phyloP scores from a whole-genome alignment of 345 rosid species.

The Syzygium aqueum region DNA sequence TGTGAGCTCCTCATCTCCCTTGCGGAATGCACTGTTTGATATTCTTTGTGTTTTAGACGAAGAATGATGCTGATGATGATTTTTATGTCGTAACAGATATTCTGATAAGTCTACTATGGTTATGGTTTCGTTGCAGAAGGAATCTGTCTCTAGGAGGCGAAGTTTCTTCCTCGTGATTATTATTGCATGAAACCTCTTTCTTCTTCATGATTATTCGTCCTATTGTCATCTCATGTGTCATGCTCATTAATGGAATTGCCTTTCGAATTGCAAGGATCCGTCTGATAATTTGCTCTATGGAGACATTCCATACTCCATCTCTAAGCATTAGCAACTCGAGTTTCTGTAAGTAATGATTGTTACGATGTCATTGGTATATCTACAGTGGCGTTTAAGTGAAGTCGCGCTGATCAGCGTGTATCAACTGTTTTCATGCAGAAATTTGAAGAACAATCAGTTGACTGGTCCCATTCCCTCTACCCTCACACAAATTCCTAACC shows the following conservation, averaged over 20 bases:
- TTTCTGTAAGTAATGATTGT: constrained; percentile 27
- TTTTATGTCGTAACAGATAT: neutral
- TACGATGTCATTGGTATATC: neutral
- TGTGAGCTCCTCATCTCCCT: constrained; percentile 25
- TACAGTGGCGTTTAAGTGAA: neutral
- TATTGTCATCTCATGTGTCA: neutral
- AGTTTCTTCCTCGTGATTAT: no score
- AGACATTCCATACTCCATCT: constrained; percentile 73
- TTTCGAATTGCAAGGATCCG: constrained; percentile 42
- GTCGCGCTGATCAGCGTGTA: neutral
- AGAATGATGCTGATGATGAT: neutral
- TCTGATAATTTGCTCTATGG: constrained; percentile 64
- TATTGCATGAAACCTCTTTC: no score
- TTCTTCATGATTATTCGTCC: no score
- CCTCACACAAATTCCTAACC: constrained; percentile 74
- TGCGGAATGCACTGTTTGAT: neutral
- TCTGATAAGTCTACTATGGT: neutral
- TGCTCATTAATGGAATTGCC: neutral
- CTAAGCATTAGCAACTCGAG: constrained; percentile 75
- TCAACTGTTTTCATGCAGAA: constrained; percentile 21
- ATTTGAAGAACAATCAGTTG: constrained; percentile 70
- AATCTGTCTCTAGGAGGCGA: no score
- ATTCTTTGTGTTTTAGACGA: neutral
- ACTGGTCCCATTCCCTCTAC: constrained; percentile 88
- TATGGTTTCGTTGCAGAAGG: neutral